Evolutionary conservation across 129 eudicot genomes (phyloP).

Genomic region (Kitagawia praeruptora): DNA sequence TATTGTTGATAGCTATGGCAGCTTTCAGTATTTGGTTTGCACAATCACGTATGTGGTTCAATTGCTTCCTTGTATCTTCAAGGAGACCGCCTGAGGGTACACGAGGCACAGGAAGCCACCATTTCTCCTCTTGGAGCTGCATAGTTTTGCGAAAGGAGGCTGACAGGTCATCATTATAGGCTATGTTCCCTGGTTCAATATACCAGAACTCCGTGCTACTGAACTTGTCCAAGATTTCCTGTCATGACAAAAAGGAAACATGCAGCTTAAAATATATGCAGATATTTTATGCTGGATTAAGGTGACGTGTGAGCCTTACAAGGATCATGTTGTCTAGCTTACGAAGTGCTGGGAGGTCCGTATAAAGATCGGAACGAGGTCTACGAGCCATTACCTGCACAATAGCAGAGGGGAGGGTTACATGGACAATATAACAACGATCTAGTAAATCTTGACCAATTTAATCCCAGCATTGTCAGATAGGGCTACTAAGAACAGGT

Average conservation of each 20-base stretch:
- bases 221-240: slow-evolving; percentile 88
- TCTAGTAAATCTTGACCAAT: too few species aligned
- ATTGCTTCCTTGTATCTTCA: slow-evolving; percentile 46
- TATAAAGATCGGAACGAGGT: slow-evolving; percentile 68
- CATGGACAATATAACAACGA: too few species aligned
- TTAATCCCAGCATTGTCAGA: too few species aligned
- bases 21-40: slow-evolving; percentile 88
- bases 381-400: slow-evolving; percentile 79
- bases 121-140: slow-evolving; percentile 80
- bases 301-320: slow-evolving; percentile 29
- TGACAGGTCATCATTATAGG: slow-evolving; percentile 62
- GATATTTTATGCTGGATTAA: neutral
- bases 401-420: neutral
- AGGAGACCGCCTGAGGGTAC: slow-evolving; percentile 82
- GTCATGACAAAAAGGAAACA: slow-evolving; percentile 5
- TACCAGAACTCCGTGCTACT: slow-evolving; percentile 84
- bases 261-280: neutral
- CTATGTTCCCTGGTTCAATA: slow-evolving; percentile 75
- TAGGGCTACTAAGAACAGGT: neutral
- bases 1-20: slow-evolving; percentile 74
- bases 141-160: slow-evolving; percentile 56
- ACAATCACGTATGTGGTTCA: slow-evolving; percentile 73
- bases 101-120: slow-evolving; percentile 99
- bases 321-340: slow-evolving; percentile 94
- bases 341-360: slow-evolving; percentile 88